Evolutionary conservation across 352 stramenopile species (phyloP), one percentile per base, ranked within the genome.

Genomic region (Pelagophyceae sp.): DNA sequence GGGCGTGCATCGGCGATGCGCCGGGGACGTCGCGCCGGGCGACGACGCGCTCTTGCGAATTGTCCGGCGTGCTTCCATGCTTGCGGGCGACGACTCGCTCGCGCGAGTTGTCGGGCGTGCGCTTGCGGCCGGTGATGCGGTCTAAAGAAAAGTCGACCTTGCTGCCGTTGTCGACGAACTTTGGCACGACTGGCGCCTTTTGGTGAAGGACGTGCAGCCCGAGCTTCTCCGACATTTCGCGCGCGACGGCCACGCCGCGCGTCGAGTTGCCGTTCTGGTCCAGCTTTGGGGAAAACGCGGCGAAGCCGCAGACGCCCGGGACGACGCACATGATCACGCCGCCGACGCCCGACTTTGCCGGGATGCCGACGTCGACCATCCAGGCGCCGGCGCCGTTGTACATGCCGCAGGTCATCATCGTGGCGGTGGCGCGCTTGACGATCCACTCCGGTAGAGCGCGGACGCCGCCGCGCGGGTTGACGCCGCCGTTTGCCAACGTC

Each of bases 321-420:
- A 86, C 80, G 51, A 87, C 81, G 33, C 85, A 63, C 45, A 85
- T 77, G 0, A 87, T 45, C 0, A 78, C 76, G 35, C 83, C 83
- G 65, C 76, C 80, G 27, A 87, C 83, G 37, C 83, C 83, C 35
- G 75, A 82, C 75, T 87, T 87, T 60, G 83, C 82, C 17, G 83
- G 83, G 0, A 87, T 38, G 45, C 83, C 83, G 38, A 87, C 81
- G 61, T 80, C 54, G 54, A 83, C 80, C 17, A 70, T 67, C 76
- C 81, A 87, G 38, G 71, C 76, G 60, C 83, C 83, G 31, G 78
- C 77, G 54, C 74, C 75, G 70, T 87, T 81, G 76, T 87, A 87
- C 82, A 87, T 85, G 63, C 83, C 83, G 38, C 80, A 85, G 27
- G 72, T 81, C 45, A 84, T 78, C 65, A 82, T 87, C 54, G 84